Evolutionary conservation across 208 protist genomes (phyloP).

Genomic region (Trypanosoma grayi): DNA sequence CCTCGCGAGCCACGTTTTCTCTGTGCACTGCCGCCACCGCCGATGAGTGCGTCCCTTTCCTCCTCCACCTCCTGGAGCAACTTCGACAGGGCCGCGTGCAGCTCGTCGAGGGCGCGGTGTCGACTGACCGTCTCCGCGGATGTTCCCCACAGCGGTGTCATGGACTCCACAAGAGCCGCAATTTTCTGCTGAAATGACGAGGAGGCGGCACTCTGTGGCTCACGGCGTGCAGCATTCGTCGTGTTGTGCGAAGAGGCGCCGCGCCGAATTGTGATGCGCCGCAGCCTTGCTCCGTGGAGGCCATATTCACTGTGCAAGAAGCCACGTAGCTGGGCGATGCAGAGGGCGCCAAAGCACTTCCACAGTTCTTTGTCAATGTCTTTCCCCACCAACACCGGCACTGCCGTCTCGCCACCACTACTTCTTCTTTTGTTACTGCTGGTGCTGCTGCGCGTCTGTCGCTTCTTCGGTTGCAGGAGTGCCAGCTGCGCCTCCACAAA

Average conservation of each 20-base stretch:
- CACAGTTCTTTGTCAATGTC: slow-evolving; percentile 26
- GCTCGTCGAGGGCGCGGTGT: neutral
- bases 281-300: slow-evolving; percentile 19
- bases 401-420: neutral
- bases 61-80: neutral
- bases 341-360: slow-evolving; percentile 52
- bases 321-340: slow-evolving; percentile 35
- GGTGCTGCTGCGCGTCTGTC: neutral
- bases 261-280: slow-evolving; percentile 2
- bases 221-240: slow-evolving; percentile 1
- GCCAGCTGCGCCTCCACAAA: slow-evolving; percentile 19
- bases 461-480: slow-evolving; percentile 1
- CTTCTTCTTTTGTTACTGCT: too few relatives aligned
- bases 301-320: slow-evolving; percentile 47
- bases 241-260: slow-evolving; percentile 3
- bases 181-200: slow-evolving; percentile 8
- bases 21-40: neutral
- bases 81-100: neutral
- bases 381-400: neutral
- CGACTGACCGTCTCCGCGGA: neutral
- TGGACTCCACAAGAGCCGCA: slow-evolving; percentile 1
- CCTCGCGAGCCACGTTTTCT: neutral
- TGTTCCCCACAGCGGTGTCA: slow-evolving; percentile 9
- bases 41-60: neutral
- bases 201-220: slow-evolving; percentile 8